phyloP scores from a whole-genome alignment of 495 filamentous ascomycete species.

The Neurospora sp. region DNA sequence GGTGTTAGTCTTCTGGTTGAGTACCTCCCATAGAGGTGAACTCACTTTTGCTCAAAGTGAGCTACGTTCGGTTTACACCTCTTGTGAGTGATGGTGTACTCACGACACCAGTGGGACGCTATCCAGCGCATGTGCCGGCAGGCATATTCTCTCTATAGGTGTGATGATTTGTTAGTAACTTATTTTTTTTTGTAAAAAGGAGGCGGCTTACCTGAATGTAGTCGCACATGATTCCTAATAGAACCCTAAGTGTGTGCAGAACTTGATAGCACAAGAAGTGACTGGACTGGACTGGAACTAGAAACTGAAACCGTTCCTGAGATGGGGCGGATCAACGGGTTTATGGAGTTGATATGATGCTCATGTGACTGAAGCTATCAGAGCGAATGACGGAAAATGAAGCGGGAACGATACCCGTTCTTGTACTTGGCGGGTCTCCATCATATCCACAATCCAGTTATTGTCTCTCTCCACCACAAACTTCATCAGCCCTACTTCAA shows the following conservation, averaged over 20 bases:
- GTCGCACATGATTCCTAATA: slow-evolving; percentile 8
- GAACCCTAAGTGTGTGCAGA: background rate
- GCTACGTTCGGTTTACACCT: slow-evolving; percentile 15
- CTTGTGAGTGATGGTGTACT: slow-evolving; percentile 14
- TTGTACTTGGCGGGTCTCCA: background rate
- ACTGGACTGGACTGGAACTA: background rate
- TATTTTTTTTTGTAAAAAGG: background rate
- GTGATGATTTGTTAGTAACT: background rate
- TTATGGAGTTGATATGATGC: background rate
- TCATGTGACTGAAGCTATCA: background rate
- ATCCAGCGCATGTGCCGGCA: slow-evolving; percentile 22
- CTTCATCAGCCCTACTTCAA: background rate
- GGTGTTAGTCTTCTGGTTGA: background rate
- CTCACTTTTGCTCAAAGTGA: slow-evolving; percentile 14
- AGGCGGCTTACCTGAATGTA: slow-evolving; percentile 4
- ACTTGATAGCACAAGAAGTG: background rate
- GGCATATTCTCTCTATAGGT: slow-evolving; percentile 10
- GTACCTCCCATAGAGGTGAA: too few relatives aligned
- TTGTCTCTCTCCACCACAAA: background rate
- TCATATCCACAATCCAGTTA: background rate
- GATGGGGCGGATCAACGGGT: background rate
- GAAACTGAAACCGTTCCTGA: background rate
- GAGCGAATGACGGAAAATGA: background rate
- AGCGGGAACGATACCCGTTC: background rate
- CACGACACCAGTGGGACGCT: slow-evolving; percentile 15